Percentiles rank a stretch among this genome's conserved stretches.
Conservation (phyloP, 2,329 filamentous ascomycete species). For the Alternaria infectoria region DNA sequence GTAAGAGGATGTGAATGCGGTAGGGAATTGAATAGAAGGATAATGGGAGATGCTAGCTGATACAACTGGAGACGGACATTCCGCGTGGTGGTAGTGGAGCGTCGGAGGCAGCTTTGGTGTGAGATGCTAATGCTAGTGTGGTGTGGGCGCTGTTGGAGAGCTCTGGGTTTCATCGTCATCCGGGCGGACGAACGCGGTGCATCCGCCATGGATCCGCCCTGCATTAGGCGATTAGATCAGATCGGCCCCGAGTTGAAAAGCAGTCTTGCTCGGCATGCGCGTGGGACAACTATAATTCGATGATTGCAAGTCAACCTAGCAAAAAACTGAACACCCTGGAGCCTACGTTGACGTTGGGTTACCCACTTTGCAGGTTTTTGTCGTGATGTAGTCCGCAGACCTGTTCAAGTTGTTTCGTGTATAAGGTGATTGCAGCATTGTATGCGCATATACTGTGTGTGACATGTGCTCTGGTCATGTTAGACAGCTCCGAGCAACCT, state of each 20-base stretch:
- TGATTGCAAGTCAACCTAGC: neutral
- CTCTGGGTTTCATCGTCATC: conserved; percentile 29
- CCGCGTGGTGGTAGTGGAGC: conserved; percentile 3
- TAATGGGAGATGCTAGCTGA: conserved; percentile 7
- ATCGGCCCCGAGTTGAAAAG: neutral
- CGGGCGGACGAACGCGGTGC: conserved; percentile 21
- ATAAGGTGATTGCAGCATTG: neutral
- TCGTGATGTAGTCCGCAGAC: too few relatives aligned
- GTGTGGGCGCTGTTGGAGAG: conserved; percentile 5
- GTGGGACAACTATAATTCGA: neutral
- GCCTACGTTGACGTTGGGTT: too few relatives aligned
- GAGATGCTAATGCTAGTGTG: conserved; percentile 19
- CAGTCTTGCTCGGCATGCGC: neutral
- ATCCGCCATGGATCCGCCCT: conserved; percentile 12
- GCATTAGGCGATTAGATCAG: conserved; percentile 11
- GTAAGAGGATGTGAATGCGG: conserved; percentile 1
- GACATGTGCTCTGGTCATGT: neutral
- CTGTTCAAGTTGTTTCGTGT: neutral
- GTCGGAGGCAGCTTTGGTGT: conserved; percentile 7
- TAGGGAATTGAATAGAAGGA: neutral
- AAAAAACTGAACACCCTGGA: too few relatives aligned
- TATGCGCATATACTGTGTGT: neutral
- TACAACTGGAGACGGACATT: conserved; percentile 13
- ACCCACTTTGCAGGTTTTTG: too few relatives aligned
- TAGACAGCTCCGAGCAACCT: neutral